Conservation (phyloP, 75 land plant genomes). For the Larix kaempferi region DNA sequence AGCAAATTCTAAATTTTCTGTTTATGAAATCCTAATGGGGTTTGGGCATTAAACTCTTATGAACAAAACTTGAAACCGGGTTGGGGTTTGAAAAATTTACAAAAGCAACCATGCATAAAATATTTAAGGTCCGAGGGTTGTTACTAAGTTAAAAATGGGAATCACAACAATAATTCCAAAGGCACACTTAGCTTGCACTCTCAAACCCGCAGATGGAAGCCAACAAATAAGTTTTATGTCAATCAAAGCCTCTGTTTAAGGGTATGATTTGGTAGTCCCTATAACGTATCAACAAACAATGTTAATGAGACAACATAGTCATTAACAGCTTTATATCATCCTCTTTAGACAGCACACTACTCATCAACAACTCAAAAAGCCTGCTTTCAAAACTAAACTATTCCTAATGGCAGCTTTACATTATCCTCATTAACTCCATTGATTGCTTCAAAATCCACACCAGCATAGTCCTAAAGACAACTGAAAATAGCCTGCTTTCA, state of each 20-base stretch:
- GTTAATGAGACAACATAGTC: not conserved
- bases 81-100: no score
- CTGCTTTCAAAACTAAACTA: no score
- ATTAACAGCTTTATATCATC: not conserved
- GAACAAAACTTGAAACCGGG: no score
- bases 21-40: no score
- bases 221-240: not conserved
- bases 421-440: not conserved
- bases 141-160: not conserved
- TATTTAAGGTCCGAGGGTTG: not conserved
- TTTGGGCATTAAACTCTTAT: no score
- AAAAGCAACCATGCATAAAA: not conserved
- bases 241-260: not conserved
- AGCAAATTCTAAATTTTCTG: no score
- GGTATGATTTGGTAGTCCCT: not conserved
- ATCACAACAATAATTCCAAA: not conserved
- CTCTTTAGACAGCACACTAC: not conserved
- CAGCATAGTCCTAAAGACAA: not conserved
- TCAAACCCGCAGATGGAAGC: not conserved
- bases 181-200: not conserved
- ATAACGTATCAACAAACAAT: not conserved
- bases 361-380: no score
- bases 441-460: not conserved
- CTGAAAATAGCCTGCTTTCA: not conserved
- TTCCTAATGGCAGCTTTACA: not conserved